Base-by-base conservation (phyloP, 768 basidiomycete genomes). In the Amanita fuliginea region DNA sequence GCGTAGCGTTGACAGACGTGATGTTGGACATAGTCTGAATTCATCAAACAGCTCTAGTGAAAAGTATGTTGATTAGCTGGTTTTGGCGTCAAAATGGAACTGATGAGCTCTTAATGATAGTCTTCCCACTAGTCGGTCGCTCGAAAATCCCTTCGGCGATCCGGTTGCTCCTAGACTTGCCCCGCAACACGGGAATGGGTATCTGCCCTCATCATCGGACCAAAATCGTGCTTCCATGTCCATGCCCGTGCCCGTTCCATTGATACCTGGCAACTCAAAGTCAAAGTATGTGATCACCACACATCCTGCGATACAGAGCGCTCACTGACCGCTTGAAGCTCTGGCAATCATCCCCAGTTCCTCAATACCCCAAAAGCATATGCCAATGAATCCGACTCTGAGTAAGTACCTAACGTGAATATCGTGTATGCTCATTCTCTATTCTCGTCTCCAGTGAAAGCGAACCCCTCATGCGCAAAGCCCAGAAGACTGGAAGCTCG, bases 91-190 rank as follows among this genome's bases (percentile, higher is more conserved):
- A 3, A 40, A 2, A 11, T 9, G 13, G 19, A 19, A 11, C 18
- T 40, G 9, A 40, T 8, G 39, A 13, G 13, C 18, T 40, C 18
- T 8, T 22, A 19, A 19, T 22, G 28, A 43, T 28, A 47, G 35
- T 37, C 8, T 30, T 11, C 37, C 47, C 10, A 28, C 47, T 14
- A 59, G 53, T 33, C 46, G 56, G 36, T 39, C 52, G 4, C 16
- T 53, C 8, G 54, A 58, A 35, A 52, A 62, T 48, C 60, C 57
- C 3, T 64, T 62, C 35, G 54, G 52, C 14, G 61, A 63, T 36
- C 61, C 61, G 6, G 40, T 59, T n/a, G 53, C 47, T 10, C 64
- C 63, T 4, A 56, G 49, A 36, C 62, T 67, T 22, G 54, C 59
- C 1, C 47, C 35, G 5, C 9, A 21, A 19, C 35, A 33, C 16